A percentile compares a stretch with the other conserved stretches of the same genome.
Evolutionary conservation across 352 stramenopile genomes (phyloP).

Genomic region (Phytophthora sojae): DNA sequence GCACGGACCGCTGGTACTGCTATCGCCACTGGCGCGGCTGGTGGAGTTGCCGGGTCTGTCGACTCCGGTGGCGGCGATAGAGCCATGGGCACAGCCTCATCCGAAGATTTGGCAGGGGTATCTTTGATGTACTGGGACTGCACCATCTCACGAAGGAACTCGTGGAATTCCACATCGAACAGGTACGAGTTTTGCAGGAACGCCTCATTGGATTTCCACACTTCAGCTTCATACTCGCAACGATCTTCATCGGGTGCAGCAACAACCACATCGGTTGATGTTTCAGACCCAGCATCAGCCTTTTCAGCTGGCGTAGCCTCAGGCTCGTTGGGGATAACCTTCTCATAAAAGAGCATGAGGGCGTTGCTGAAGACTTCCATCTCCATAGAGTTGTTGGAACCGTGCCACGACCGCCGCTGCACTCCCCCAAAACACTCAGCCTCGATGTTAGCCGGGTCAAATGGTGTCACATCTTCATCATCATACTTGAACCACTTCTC

Average conservation of each 20-base stretch:
- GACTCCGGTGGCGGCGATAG: constrained; percentile 20
- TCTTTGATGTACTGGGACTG: constrained; percentile 86
- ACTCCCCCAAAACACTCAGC: constrained; percentile 98
- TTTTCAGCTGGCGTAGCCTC: constrained; percentile 25
- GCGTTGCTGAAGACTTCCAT: constrained; percentile 99
- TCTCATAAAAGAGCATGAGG: constrained; percentile 99
- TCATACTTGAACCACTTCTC: constrained; percentile 99
- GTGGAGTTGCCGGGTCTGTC: constrained; percentile 14
- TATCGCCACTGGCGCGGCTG: constrained; percentile 35
- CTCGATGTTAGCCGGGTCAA: constrained; percentile 97
- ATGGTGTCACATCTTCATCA: constrained; percentile 98
- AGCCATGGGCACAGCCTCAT: constrained; percentile 32
- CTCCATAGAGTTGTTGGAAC: constrained; percentile 95
- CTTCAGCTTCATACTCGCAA: constrained; percentile 90
- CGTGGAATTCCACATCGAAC: constrained; percentile 96
- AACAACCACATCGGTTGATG: constrained; percentile 22
- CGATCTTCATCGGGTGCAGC: constrained; percentile 47
- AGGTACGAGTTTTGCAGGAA: constrained; percentile 97
- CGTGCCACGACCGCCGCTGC: constrained; percentile 93
- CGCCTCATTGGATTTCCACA: constrained; percentile 94
- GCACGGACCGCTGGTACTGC: constrained; percentile 25
- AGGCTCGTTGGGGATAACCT: constrained; percentile 82
- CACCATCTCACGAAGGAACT: constrained; percentile 93
- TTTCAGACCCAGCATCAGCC: constrained; percentile 13
- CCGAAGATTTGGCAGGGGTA: constrained; percentile 8